Evolutionary conservation across 768 basidiomycete species (phyloP).

Genomic region (Chalciporus chontae): DNA sequence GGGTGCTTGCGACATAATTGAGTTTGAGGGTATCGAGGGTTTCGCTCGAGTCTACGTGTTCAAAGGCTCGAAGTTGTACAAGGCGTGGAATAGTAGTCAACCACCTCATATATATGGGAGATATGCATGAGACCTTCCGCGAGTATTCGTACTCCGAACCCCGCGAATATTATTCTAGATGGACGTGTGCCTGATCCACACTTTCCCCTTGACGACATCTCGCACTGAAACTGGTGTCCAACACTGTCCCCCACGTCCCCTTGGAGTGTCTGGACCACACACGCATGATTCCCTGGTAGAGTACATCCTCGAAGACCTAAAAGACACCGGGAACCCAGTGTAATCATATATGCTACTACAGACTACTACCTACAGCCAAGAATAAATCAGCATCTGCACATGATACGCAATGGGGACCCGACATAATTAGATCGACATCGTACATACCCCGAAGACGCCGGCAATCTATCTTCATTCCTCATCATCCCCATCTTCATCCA

Average conservation of each 20-base stretch:
- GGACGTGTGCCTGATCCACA: background rate
- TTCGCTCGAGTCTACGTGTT: background rate
- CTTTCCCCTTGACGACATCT: background rate
- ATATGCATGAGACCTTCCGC: background rate
- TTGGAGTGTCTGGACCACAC: no score
- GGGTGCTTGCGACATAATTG: slow-evolving; percentile 16
- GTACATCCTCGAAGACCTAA: background rate
- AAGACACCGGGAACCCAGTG: background rate
- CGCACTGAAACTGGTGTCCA: no score
- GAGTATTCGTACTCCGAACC: slow-evolving; percentile 21
- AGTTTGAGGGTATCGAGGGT: background rate
- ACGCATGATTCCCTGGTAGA: background rate
- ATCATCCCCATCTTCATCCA: slow-evolving; percentile 35
- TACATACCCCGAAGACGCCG: slow-evolving; percentile 6
- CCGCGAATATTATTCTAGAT: slow-evolving; percentile 25
- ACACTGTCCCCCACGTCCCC: no score
- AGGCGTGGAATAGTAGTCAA: no score
- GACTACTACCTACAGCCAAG: background rate
- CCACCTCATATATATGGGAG: no score
- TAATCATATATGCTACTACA: background rate
- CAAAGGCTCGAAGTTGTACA: background rate
- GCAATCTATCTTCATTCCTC: slow-evolving; percentile 11
- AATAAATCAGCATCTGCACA: background rate
- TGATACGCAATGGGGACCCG: background rate
- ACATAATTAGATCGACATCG: slow-evolving; percentile 10